A percentile compares a stretch with the other conserved stretches of the same genome.
Conservation (phyloP, 208 protist species). For the Strigomonas culicis region DNA sequence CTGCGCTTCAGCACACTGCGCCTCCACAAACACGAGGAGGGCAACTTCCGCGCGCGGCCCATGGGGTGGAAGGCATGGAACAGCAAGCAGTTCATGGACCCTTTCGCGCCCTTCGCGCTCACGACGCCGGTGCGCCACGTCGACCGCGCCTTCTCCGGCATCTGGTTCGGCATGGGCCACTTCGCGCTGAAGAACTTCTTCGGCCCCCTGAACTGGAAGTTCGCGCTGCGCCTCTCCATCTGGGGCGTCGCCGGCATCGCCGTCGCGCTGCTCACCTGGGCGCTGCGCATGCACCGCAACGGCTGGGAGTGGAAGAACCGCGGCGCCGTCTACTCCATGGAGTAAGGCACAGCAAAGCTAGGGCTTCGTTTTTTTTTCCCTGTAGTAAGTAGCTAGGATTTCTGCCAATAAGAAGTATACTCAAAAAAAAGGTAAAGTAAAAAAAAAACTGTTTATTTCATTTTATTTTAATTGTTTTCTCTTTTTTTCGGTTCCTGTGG, state of each 20-base stretch:
- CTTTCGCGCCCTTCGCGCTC: slow-evolving; percentile 59
- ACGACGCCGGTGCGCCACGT: slow-evolving; percentile 69
- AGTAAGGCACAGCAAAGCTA: slow-evolving; percentile 27
- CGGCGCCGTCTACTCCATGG: slow-evolving; percentile 79
- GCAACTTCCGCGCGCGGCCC: slow-evolving; percentile 72
- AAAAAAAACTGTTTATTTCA: slow-evolving; percentile 3
- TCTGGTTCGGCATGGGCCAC: slow-evolving; percentile 83
- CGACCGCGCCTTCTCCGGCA: slow-evolving; percentile 48
- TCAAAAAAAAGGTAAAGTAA: slow-evolving; percentile 4
- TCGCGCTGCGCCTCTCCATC: slow-evolving; percentile 51
- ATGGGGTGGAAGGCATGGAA: slow-evolving; percentile 78
- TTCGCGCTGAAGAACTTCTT: slow-evolving; percentile 83
- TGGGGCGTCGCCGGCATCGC: slow-evolving; percentile 45
- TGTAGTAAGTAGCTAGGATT: background rate
- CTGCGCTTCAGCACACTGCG: slow-evolving; percentile 77
- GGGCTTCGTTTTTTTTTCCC: background rate
- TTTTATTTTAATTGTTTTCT: slow-evolving; percentile 12
- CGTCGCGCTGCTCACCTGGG: slow-evolving; percentile 45
- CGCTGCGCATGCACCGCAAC: slow-evolving; percentile 79
- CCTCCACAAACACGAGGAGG: slow-evolving; percentile 64
- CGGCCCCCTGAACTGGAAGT: slow-evolving; percentile 64
- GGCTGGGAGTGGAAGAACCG: slow-evolving; percentile 89
- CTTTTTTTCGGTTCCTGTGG: slow-evolving; percentile 6
- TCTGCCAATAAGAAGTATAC: slow-evolving; percentile 5
- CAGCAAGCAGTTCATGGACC: slow-evolving; percentile 61